phyloP scores from a whole-genome alignment of 2,329 filamentous ascomycete species.

The Aspergillus brasiliensis region DNA sequence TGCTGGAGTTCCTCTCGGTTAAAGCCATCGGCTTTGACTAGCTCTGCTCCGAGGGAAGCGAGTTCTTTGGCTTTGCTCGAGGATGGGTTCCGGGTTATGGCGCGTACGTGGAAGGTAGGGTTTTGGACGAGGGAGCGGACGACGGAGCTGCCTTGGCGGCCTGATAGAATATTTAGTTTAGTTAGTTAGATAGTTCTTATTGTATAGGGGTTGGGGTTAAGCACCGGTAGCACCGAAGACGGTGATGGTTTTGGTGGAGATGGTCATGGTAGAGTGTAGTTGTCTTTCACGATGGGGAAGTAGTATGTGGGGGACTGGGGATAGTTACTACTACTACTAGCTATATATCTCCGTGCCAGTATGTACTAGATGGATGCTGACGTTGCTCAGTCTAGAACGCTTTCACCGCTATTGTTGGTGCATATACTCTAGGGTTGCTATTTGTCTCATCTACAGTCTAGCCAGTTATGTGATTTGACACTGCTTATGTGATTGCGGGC shows the following conservation, averaged over 20 bases:
- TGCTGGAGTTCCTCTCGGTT: conserved; percentile 21
- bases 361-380: too few relatives aligned
- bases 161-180: conserved; percentile 3
- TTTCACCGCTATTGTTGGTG: too few relatives aligned
- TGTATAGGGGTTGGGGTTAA: too few relatives aligned
- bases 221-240: conserved; percentile 8
- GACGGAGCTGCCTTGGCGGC: conserved; percentile 32
- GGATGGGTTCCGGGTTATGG: conserved; percentile 29
- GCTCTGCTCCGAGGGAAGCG: conserved; percentile 23
- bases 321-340: neutral
- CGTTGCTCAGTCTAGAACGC: too few relatives aligned
- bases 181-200: too few relatives aligned
- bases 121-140: conserved; percentile 29
- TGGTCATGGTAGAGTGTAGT: neutral
- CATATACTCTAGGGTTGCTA: too few relatives aligned
- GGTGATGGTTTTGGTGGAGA: neutral
- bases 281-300: neutral
- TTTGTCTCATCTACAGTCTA: too few relatives aligned
- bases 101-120: conserved; percentile 26
- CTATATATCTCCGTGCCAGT: too few relatives aligned
- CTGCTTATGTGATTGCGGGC: too few relatives aligned
- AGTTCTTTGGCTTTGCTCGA: conserved; percentile 26
- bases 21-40: conserved; percentile 27
- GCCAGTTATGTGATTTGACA: too few relatives aligned
- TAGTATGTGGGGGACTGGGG: neutral